Base-by-base conservation (phyloP, 352 stramenopile genomes). In the Pythium rishiriense region DNA sequence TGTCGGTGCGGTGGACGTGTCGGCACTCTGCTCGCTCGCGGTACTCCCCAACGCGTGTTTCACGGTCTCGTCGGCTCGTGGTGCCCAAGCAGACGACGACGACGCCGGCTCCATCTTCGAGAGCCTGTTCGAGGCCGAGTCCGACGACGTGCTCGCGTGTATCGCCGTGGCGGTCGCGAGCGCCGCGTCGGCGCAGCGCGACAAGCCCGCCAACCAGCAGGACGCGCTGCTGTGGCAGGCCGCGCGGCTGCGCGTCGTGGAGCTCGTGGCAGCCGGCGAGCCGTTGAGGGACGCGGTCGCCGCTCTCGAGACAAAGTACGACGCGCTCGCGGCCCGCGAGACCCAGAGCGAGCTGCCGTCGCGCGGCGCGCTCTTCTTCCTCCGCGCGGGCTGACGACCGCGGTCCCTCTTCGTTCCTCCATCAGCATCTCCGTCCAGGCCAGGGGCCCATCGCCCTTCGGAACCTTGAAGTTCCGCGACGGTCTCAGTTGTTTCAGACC, bases 211-310 rank as follows among this genome's bases (percentile, higher is more conserved):
- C 31, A 49, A 0, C 21, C 33, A 46, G n/a, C 29, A 68, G 29
- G 64, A 17, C 11, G 22, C 19, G 37, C 15, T 71, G 49, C 46
- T 71, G 2, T 71, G 57, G 64, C 57, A 71, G 43, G 64, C 64
- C 21, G 43, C 64, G 24, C 64, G 64, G 0, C 46, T 71, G 31
- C 57, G 64, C 15, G 28, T 66, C 7, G 26, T 71, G 22, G 64
- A 71, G 46, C 57, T 71, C 12, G 62, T 42, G 7, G 41, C 39
- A n/a, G 35, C 46, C 3, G 22, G 28, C 25, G 29, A 58, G 24
- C 3, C 42, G 3, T 33, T 70, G 28, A 57, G 46, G 24, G 57
- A 66, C 10, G 64, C 64, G 10, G 26, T 59, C 14, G 35, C 15
- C 15, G 37, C 21, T 3, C 24, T 71, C 9, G 50, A 58, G 26